Percentiles rank a stretch among this genome's conserved stretches.
Conservation (phyloP, 2,329 filamentous ascomycete genomes). For the Ophiostoma angusticollis region DNA sequence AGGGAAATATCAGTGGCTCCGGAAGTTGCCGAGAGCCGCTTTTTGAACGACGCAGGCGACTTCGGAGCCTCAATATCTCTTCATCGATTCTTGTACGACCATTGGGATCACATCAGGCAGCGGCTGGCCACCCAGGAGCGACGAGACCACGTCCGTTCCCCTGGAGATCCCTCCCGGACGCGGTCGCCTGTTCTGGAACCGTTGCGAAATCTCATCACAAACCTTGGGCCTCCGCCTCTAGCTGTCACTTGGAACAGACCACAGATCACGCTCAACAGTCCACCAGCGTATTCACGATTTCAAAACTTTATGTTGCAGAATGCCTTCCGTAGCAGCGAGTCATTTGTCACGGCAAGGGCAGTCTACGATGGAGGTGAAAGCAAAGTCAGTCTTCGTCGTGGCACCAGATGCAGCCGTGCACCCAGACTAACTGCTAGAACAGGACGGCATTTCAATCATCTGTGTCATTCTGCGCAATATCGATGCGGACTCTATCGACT, state of each 20-base stretch:
- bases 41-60: constrained; percentile 43
- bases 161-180: constrained; percentile 37
- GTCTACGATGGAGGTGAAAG: constrained; percentile 61
- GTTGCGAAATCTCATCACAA: constrained; percentile 48
- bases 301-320: constrained; percentile 63
- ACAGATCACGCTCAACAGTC: constrained; percentile 48
- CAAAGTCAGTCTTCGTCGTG: constrained; percentile 31
- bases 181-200: constrained; percentile 47
- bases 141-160: constrained; percentile 41
- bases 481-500: constrained; percentile 51
- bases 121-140: constrained; percentile 48
- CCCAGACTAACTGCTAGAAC: not conserved
- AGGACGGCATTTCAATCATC: constrained; percentile 56
- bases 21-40: constrained; percentile 28
- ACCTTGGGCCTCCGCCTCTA: constrained; percentile 53
- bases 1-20: constrained; percentile 52
- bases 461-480: constrained; percentile 57
- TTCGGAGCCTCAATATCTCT: constrained; percentile 59
- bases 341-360: constrained; percentile 49
- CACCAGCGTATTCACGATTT: constrained; percentile 53
- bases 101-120: constrained; percentile 58
- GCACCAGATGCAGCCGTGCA: too few relatives aligned
- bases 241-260: constrained; percentile 59
- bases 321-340: constrained; percentile 52
- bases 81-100: constrained; percentile 57